A percentile compares a stretch with the other conserved stretches of the same genome.
phyloP scores from a whole-genome alignment of 208 protist species.

The Crithidia bombi region DNA sequence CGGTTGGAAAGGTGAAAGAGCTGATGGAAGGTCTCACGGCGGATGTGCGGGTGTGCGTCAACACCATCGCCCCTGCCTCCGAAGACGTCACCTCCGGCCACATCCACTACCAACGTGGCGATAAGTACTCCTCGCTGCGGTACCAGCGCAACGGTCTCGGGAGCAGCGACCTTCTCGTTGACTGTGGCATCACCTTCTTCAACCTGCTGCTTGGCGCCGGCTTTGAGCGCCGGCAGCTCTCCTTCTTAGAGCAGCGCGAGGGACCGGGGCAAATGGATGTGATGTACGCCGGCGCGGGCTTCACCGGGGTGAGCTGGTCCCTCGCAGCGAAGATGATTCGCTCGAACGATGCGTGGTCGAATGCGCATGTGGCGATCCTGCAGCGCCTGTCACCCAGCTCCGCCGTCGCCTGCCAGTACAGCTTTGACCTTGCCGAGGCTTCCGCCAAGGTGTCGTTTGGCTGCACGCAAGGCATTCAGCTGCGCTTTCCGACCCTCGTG shows the following conservation, averaged over 20 bases:
- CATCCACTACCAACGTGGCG: conserved; percentile 69
- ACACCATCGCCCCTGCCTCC: conserved; percentile 85
- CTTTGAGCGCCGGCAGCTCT: conserved; percentile 83
- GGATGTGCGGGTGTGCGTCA: conserved; percentile 57
- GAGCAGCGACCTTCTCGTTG: conserved; percentile 84
- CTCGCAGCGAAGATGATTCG: conserved; percentile 80
- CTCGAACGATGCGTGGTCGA: conserved; percentile 70
- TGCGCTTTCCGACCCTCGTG: conserved; percentile 57
- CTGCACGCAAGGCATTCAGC: conserved; percentile 78
- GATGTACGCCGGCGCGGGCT: conserved; percentile 81
- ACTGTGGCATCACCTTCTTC: conserved; percentile 83
- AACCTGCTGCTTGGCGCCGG: conserved; percentile 83
- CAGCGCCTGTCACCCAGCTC: conserved; percentile 68
- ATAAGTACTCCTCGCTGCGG: conserved; percentile 73
- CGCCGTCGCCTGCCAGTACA: conserved; percentile 73
- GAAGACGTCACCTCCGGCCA: conserved; percentile 69
- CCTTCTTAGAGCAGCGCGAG: conserved; percentile 78
- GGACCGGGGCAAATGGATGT: conserved; percentile 69
- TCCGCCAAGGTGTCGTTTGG: conserved; percentile 63
- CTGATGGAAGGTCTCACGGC: conserved; percentile 76
- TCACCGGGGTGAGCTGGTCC: conserved; percentile 82
- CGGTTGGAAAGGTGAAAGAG: conserved; percentile 48
- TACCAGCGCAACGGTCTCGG: conserved; percentile 88
- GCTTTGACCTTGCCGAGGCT: conserved; percentile 62
- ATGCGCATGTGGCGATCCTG: conserved; percentile 67